A percentile compares a stretch with the other conserved stretches of the same genome.
These are phyloP conservation scores for Secale cereale DNA, from an alignment of 176 grass and related monocot species.

Conservation along the genomic window DNA sequence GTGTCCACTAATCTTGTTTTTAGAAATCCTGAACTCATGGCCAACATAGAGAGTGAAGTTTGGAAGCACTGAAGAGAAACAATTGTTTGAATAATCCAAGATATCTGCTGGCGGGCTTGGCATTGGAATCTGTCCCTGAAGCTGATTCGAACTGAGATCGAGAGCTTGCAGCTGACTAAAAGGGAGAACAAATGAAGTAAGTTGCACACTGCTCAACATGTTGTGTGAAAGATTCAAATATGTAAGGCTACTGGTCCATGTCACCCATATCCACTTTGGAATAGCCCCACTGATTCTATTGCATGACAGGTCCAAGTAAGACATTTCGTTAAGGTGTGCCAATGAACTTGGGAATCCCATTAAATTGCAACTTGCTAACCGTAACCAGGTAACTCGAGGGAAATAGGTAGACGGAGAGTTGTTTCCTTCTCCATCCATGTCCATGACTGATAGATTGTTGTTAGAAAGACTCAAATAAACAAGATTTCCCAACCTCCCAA, in stretches of 20 bases:
- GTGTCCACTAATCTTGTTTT: not conserved
- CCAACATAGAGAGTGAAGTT: not conserved
- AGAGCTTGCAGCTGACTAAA: rapidly evolving
- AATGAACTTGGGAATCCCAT: not conserved
- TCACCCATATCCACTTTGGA: conserved; percentile 28
- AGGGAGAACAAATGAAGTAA: not conserved
- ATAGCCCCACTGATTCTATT: conserved; percentile 28
- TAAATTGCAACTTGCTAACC: not conserved
- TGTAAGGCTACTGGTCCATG: not conserved
- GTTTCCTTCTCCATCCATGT: not conserved
- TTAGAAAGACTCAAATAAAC: not conserved
- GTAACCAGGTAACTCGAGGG: not conserved
- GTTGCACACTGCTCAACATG: not conserved
- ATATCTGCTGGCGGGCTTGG: rapidly evolving
- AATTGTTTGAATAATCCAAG: conserved; percentile 8
- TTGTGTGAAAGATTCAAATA: conserved; percentile 23
- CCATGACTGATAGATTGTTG: not conserved
- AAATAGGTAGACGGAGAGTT: not conserved
- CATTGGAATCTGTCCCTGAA: conserved; percentile 9
- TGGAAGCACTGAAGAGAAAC: not conserved
- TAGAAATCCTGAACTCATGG: not conserved
- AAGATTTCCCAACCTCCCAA: not conserved
- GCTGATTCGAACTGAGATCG: conserved; percentile 20
- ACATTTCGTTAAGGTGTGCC: not conserved
- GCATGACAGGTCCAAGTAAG: conserved; percentile 31